Percentiles rank a stretch among this genome's conserved stretches.
These are phyloP conservation scores for Allodekkera sacchari DNA, from an alignment of 805 yeast species.

Conservation along the genomic window DNA sequence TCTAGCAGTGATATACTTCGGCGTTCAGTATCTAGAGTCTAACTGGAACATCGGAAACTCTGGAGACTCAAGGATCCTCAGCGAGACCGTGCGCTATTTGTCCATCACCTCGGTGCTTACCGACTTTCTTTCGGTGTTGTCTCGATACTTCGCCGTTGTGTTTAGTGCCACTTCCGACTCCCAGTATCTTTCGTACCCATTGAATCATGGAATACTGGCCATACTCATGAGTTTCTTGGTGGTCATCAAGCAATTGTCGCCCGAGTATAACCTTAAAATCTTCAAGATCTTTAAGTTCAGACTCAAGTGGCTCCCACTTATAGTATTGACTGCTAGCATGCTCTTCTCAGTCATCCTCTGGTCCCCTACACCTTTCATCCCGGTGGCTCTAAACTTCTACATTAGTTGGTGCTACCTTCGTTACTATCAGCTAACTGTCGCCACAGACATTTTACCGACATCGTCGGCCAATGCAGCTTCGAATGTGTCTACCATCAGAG, in stretches of 20 bases:
- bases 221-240: constrained; percentile 47
- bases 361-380: constrained; percentile 44
- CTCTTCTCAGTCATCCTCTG: constrained; percentile 32
- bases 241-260: constrained; percentile 49
- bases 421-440: constrained; percentile 52
- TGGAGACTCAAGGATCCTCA: constrained; percentile 11
- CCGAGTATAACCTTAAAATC: constrained; percentile 45
- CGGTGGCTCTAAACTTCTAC: constrained; percentile 51
- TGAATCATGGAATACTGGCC: constrained; percentile 42
- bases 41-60: constrained; percentile 32
- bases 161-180: constrained; percentile 31
- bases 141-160: constrained; percentile 17
- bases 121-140: constrained; percentile 42
- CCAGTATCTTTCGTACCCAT: constrained; percentile 32
- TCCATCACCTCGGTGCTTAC: constrained; percentile 48
- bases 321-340: constrained; percentile 7
- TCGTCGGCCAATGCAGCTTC: constrained; percentile 19
- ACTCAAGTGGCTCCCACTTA: constrained; percentile 13
- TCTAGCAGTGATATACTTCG: constrained; percentile 26
- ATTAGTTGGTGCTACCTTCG: constrained; percentile 72
- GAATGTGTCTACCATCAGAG: constrained; percentile 36
- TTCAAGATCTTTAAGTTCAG: constrained; percentile 25
- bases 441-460: constrained; percentile 28
- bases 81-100: constrained; percentile 42
- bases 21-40: constrained; percentile 39